Evolutionary conservation across 2,329 filamentous ascomycete species (phyloP), one percentile per base, ranked within the genome.

Genomic region (Pyricularia pennisetigena): DNA sequence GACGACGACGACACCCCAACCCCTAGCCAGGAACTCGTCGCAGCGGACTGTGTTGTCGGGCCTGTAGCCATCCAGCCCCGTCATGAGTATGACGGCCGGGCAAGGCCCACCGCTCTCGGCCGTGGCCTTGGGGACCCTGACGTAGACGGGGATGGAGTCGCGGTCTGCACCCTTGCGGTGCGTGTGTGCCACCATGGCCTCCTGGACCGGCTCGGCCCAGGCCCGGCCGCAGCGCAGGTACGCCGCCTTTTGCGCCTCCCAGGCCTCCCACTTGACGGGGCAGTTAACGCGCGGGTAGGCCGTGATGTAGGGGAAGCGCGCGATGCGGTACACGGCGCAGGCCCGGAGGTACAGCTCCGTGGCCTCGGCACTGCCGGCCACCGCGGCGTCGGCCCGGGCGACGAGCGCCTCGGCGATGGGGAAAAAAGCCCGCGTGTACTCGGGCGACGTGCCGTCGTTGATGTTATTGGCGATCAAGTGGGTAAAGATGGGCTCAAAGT

Each of bases 291-390:
- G 66, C 0, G 82, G 81, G 66, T 76, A 79, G 3, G 74, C 71
- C 3, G 79, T 76, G 71, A 85, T 79, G 72, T 85, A 84, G 3
- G 90, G 90, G 74, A 93, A 93, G 20, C 90, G 84, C 0, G 88
- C 83, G 71, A 93, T 92, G 67, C 90, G 85, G 76, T 91, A 89
- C n/a, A 93, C 82, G 29, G 88, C 87, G 26, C 89, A 90, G 5
- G 88, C 88, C 26, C 90, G 86, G n/a, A 91, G 82, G 76, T 88
- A 91, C 23, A 90, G 81, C 49, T 84, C 84, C 4, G 84, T 85
- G 0, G 90, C 88, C 61, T 82, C 81, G 57, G 81, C 79, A 4
- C 74, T 75, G 68, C 88, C 75, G 9, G 78, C 73, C 57, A 84
- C 78, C 0, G 83, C 62, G 6, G 64, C 64, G 70, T 85, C 81